Evolutionary conservation across 2,329 filamentous ascomycete genomes (phyloP).

Genomic region (Gnomoniopsis smithogilvyi): DNA sequence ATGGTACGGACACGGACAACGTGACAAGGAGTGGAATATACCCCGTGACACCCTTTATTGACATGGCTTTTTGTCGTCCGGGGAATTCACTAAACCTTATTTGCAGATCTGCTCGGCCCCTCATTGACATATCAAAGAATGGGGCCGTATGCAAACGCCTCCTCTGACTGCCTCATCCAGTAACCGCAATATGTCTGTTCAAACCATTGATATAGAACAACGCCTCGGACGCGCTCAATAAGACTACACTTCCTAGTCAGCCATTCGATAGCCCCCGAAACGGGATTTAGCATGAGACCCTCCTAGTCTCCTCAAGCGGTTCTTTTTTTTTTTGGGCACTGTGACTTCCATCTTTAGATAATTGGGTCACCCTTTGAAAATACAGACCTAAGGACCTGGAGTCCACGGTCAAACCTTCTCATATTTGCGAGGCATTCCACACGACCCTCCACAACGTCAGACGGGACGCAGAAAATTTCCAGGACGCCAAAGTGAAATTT

Average conservation of each 20-base stretch:
- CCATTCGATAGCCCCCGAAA: not conserved
- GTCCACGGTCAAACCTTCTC: not conserved
- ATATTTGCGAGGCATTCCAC: not conserved
- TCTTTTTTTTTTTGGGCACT: not conserved
- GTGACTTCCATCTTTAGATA: not conserved
- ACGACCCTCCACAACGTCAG: not conserved
- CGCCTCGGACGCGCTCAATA: not conserved
- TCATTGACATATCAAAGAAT: not conserved
- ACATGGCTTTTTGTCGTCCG: not conserved
- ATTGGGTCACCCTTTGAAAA: not conserved
- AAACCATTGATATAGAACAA: not conserved
- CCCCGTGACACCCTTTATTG: not conserved
- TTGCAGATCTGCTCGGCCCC: not conserved
- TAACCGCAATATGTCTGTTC: not conserved
- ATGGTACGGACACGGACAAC: not conserved
- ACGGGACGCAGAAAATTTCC: not conserved
- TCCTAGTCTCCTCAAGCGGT: not conserved
- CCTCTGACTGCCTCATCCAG: not conserved
- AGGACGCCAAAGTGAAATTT: not conserved
- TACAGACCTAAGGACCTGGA: not conserved
- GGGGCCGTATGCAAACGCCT: not conserved
- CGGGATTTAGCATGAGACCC: not conserved
- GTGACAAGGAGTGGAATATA: no score
- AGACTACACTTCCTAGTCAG: not conserved
- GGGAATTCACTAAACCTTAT: not conserved